Base-by-base conservation (phyloP, 352 stramenopile genomes). In the Globisporangium emineosum region DNA sequence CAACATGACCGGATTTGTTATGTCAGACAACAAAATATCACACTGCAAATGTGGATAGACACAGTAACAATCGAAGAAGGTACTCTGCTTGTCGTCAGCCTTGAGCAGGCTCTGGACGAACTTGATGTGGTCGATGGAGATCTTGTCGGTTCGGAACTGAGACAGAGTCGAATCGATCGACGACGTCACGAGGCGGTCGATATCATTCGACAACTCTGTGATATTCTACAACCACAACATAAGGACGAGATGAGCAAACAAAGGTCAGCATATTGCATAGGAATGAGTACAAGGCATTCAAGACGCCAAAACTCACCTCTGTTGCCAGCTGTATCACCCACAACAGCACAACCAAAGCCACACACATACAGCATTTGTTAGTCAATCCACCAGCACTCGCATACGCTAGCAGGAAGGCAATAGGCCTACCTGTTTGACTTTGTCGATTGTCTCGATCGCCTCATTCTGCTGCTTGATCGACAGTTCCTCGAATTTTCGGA, bases 71-170 rank as follows among this genome's bases (percentile, higher is more conserved):
- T 32, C 29, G 29, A 32, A 27, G 7, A 37, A 60, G 45, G 17
- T 32, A 62, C 52, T 77, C 51, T 73, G 51, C 23, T 78, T 62
- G 21, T 77, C 71, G 43, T 89, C 78, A n/a, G 75, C 51, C n/a
- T 75, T 79, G 32, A 86, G 52, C 33, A 89, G 35, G 40, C 86
- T 75, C 60, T 87, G 86, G 37, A 91, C 68, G 42, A 79, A 83
- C 19, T 70, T 67, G 33, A 89, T 66, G 50, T 84, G 77, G 40
- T 83, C 76, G 29, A 81, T 57, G 7, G 77, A 76, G 23, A 82
- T 71, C 56, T 77, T 81, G 52, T 91, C 78, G 15, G 71, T 79
- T 55, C 81, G 77, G 55, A 91, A 89, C 21, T 80, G 43, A 1
- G 80, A 79, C 27, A 85, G 73, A 13, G 72, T 75, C 25, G 78